These are phyloP conservation scores for Podosphaera xanthii DNA, from an alignment of 2,329 filamentous ascomycete species.

Conservation along the genomic window DNA sequence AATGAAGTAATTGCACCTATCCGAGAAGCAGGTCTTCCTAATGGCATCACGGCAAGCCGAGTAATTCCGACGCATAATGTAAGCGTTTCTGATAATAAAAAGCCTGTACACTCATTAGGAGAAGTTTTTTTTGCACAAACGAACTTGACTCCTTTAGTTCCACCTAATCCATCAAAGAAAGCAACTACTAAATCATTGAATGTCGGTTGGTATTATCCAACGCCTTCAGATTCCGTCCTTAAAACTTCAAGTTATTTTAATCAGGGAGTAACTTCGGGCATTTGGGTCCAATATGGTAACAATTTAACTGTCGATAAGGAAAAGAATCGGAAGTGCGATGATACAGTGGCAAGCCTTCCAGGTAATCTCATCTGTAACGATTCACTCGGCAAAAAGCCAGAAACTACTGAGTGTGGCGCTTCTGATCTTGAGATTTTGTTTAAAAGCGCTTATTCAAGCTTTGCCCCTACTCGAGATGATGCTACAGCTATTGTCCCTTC, in stretches of 20 bases:
- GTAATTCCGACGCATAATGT: constrained; percentile 30
- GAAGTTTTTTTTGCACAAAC: constrained; percentile 50
- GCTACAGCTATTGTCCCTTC: constrained; percentile 46
- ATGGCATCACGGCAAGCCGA: constrained; percentile 48
- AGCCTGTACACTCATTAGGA: constrained; percentile 39
- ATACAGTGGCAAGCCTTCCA: background rate
- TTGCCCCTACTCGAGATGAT: constrained; percentile 55
- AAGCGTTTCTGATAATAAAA: constrained; percentile 23
- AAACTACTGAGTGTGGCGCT: constrained; percentile 30
- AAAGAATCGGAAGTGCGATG: constrained; percentile 36
- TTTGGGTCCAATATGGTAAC: constrained; percentile 42
- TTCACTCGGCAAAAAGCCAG: constrained; percentile 23
- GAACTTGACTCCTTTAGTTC: constrained; percentile 39
- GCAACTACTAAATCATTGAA: constrained; percentile 34
- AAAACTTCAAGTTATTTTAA: constrained; percentile 37
- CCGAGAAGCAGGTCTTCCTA: constrained; percentile 44
- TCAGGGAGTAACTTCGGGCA: constrained; percentile 39
- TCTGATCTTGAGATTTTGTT: constrained; percentile 54
- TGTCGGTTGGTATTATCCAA: constrained; percentile 24
- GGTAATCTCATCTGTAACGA: constrained; percentile 45
- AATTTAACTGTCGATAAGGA: constrained; percentile 29
- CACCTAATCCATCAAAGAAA: constrained; percentile 48
- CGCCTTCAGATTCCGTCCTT: constrained; percentile 10
- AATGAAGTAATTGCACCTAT: constrained; percentile 21
- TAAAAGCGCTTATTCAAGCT: constrained; percentile 55